phyloP scores from a whole-genome alignment of 441 rosid species.

The Macaranga tanarius region DNA sequence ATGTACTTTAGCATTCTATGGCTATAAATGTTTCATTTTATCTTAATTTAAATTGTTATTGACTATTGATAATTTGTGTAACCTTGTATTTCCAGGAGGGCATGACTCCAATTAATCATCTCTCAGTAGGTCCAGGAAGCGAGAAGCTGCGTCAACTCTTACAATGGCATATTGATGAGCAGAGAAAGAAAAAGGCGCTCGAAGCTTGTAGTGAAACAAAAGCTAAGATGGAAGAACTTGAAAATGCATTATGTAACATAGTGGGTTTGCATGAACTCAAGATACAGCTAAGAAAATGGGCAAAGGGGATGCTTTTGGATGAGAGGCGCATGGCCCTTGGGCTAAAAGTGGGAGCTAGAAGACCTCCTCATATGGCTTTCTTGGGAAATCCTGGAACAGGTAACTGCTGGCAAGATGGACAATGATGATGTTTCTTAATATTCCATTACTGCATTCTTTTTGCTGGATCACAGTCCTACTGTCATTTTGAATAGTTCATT shows the following conservation, averaged over 20 bases:
- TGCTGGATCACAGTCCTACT: not conserved
- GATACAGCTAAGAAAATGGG: constrained; percentile 89
- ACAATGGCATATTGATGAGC: constrained; percentile 65
- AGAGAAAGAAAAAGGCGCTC: constrained; percentile 74
- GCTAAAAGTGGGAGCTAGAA: constrained; percentile 73
- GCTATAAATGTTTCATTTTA: not conserved
- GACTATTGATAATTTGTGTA: constrained; percentile 9
- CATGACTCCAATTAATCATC: constrained; percentile 84
- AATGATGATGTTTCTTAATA: not conserved
- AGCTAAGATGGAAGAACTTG: constrained; percentile 90
- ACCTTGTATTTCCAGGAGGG: constrained; percentile 61
- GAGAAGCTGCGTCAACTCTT: constrained; percentile 59
- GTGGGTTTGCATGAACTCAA: constrained; percentile 84
- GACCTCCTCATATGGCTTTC: constrained; percentile 99
- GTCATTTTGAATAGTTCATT: too few relatives aligned
- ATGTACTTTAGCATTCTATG: constrained; percentile 41
- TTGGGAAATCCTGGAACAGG: constrained; percentile 99
- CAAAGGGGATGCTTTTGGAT: constrained; percentile 96
- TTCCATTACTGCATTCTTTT: not conserved
- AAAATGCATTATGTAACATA: constrained; percentile 59
- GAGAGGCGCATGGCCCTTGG: constrained; percentile 93
- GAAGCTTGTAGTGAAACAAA: constrained; percentile 76
- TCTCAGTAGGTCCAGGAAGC: constrained; percentile 75
- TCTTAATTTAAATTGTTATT: constrained; percentile 11
- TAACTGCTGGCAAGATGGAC: constrained; percentile 22